Conservation (phyloP, 805 yeast species). For the Zygosaccharomyces bisporus region DNA sequence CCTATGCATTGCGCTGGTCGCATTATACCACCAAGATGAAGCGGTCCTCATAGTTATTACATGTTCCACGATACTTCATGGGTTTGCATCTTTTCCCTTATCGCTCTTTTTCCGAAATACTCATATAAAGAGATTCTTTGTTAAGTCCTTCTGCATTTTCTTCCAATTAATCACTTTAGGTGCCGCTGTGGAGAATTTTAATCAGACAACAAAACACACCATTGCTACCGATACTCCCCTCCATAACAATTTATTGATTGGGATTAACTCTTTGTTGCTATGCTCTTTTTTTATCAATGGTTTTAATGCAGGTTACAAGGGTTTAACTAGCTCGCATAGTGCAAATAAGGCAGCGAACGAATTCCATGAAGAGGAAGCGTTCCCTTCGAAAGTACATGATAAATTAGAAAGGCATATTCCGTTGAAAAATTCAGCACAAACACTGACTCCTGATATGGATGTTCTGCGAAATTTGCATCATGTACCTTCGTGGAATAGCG, state of each 20-base stretch:
- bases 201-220: constrained; percentile 13
- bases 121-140: neutral
- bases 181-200: constrained; percentile 22
- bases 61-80: constrained; percentile 24
- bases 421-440: constrained; percentile 34
- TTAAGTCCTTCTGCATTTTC: constrained; percentile 6
- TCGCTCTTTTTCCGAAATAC: constrained; percentile 1
- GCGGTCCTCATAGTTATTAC: constrained; percentile 26
- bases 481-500: constrained; percentile 8
- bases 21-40: constrained; percentile 18
- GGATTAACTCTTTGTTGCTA: constrained; percentile 22
- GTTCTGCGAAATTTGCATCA: constrained; percentile 10
- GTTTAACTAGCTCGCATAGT: neutral
- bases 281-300: constrained; percentile 26
- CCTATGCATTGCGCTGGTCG: constrained; percentile 21
- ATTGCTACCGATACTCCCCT: constrained; percentile 5
- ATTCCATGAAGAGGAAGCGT: neutral
- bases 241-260: constrained; percentile 17
- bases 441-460: constrained; percentile 33
- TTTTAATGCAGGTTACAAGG: constrained; percentile 15
- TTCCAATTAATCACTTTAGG: constrained; percentile 22
- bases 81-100: constrained; percentile 14
- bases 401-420: constrained; percentile 23
- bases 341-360: neutral
- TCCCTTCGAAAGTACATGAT: neutral